Conservation (phyloP, 1,139 yeast genomes). For the Nakaseomyces glabratus region DNA sequence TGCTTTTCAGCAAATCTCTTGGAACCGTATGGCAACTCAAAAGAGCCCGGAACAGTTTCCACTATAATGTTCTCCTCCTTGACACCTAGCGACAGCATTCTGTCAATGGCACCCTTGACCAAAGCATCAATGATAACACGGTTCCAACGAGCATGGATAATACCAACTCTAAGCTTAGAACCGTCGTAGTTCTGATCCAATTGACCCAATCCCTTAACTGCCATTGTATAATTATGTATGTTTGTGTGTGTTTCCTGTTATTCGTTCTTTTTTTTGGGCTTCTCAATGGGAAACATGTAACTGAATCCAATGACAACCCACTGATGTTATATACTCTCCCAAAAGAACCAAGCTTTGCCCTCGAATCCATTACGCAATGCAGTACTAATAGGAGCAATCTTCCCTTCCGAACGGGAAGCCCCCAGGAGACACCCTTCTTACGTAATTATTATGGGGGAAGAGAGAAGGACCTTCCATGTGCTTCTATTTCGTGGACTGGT, state of each 20-base stretch:
- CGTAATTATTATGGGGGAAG: too few species aligned
- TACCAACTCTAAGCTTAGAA: constrained; percentile 61
- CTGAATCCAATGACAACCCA: too few species aligned
- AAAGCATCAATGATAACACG: constrained; percentile 63
- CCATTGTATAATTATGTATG: constrained; percentile 39
- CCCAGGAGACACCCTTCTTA: too few species aligned
- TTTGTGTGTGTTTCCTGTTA: neutral
- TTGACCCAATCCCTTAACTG: constrained; percentile 71
- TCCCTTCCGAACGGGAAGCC: too few species aligned
- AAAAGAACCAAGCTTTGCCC: too few species aligned
- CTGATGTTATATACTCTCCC: too few species aligned
- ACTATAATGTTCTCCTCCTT: constrained; percentile 63
- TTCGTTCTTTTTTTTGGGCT: neutral
- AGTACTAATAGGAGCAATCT: too few species aligned
- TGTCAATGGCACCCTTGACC: constrained; percentile 64
- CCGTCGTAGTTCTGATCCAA: constrained; percentile 66
- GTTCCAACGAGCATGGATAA: constrained; percentile 96
- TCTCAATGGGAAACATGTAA: too few species aligned
- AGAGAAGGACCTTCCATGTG: too few species aligned
- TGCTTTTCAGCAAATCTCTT: constrained; percentile 44
- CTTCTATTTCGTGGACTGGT: too few species aligned
- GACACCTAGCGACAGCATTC: constrained; percentile 59
- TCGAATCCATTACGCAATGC: too few species aligned
- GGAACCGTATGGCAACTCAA: constrained; percentile 82
- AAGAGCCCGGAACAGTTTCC: constrained; percentile 89